A percentile compares a stretch with the other conserved stretches of the same genome.
Evolutionary conservation across 139 green algal genomes (phyloP).

Genomic region (Chlorella sorokiniana): DNA sequence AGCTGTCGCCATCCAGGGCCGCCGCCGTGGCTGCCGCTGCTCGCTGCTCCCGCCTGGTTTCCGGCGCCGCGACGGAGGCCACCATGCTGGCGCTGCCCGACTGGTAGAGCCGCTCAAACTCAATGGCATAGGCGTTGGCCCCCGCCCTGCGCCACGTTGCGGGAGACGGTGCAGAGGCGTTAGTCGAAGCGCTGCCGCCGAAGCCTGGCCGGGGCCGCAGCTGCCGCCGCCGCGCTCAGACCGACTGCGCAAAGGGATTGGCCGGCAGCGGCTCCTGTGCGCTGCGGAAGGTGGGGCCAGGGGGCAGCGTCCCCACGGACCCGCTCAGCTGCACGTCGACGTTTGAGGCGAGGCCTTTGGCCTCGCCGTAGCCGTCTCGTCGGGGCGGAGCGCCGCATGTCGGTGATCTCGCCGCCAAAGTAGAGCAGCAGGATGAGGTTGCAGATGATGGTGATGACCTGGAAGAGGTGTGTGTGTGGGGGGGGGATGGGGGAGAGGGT

Average conservation of each 20-base stretch:
- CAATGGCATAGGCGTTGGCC: neutral
- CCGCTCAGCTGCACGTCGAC: neutral
- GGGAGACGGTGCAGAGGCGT: constrained; percentile 1
- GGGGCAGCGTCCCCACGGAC: neutral
- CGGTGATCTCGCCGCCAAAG: constrained; percentile 20
- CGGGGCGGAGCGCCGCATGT: neutral
- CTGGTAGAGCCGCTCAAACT: constrained; percentile 2
- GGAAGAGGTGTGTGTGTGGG: no score
- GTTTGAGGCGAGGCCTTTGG: neutral
- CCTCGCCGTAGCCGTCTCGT: neutral
- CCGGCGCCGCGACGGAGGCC: neutral
- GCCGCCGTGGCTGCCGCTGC: neutral
- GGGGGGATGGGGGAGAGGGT: neutral
- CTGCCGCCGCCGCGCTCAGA: neutral
- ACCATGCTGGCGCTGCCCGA: neutral
- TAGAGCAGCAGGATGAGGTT: constrained; percentile 27
- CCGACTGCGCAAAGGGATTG: constrained; percentile 15
- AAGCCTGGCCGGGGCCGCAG: neutral
- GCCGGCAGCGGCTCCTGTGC: neutral
- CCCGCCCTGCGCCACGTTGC: neutral
- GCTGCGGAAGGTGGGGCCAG: constrained; percentile 11
- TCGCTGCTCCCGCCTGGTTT: neutral
- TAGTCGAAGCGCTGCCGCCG: neutral
- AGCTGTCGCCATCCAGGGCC: constrained; percentile 3
- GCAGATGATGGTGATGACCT: constrained; percentile 22